Evolutionary conservation across 805 yeast genomes (phyloP).

Genomic region (Nakazawaea ishiwadae): DNA sequence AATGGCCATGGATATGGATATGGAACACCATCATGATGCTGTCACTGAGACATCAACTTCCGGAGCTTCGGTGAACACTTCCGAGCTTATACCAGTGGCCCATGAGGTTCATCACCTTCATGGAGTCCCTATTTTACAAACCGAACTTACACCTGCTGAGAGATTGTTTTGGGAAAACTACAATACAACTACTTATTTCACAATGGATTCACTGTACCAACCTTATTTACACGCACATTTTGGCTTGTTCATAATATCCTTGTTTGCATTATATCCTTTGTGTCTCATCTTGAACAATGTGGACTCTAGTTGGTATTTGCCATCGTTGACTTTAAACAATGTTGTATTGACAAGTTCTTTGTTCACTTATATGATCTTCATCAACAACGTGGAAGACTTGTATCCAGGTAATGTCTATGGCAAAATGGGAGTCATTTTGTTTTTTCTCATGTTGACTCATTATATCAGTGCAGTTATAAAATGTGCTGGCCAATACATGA

Average conservation of each 20-base stretch:
- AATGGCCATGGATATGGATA: slow-evolving; percentile 21
- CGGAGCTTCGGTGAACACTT: slow-evolving; percentile 9
- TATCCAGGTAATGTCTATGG: slow-evolving; percentile 77
- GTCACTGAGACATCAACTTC: neutral
- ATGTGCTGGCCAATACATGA: neutral
- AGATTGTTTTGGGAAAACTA: slow-evolving; percentile 72
- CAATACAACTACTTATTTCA: slow-evolving; percentile 73
- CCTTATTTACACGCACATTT: slow-evolving; percentile 54
- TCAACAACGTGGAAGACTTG: slow-evolving; percentile 54
- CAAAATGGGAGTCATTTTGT: slow-evolving; percentile 57
- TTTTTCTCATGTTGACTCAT: slow-evolving; percentile 50
- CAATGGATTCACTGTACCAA: slow-evolving; percentile 43
- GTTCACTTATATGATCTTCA: slow-evolving; percentile 51
- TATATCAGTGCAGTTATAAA: slow-evolving; percentile 45
- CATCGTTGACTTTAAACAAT: slow-evolving; percentile 48
- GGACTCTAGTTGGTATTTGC: slow-evolving; percentile 53
- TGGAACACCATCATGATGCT: slow-evolving; percentile 11
- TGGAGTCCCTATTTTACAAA: slow-evolving; percentile 71
- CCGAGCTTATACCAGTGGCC: slow-evolving; percentile 33
- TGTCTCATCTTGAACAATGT: slow-evolving; percentile 60
- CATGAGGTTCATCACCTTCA: slow-evolving; percentile 49
- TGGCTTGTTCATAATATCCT: slow-evolving; percentile 34
- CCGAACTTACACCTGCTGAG: slow-evolving; percentile 67
- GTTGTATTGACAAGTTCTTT: slow-evolving; percentile 44
- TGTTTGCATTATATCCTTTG: slow-evolving; percentile 62